Evolutionary conservation across 2,329 filamentous ascomycete genomes (phyloP).

Genomic region (Stylonectria norvegica): DNA sequence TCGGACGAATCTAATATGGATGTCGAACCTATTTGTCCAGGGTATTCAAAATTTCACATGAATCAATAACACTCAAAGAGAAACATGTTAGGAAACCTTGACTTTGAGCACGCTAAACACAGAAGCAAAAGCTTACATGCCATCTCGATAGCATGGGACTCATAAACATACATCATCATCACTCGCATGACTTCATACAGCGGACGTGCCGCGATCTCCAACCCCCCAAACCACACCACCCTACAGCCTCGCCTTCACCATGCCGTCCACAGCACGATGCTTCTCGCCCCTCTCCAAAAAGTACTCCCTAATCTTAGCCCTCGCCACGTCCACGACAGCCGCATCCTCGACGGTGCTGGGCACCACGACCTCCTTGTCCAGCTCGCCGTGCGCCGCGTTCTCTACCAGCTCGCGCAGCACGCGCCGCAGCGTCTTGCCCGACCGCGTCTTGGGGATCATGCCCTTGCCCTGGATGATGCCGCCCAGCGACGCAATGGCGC

Average conservation of each 20-base stretch:
- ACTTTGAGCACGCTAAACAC: too few species aligned
- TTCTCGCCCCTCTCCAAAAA: conserved; percentile 53
- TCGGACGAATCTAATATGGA: too few species aligned
- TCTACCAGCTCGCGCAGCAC: conserved; percentile 82
- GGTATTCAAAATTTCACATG: too few species aligned
- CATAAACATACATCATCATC: too few species aligned
- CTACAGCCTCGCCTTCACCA: conserved; percentile 53
- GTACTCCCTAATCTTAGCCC: conserved; percentile 69
- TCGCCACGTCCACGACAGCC: conserved; percentile 70
- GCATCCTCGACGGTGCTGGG: conserved; percentile 85
- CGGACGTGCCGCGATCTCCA: background rate
- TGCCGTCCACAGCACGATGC: conserved; percentile 45
- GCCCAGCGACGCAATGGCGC: conserved; percentile 79
- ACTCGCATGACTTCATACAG: too few species aligned
- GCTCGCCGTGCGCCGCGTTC: conserved; percentile 71
- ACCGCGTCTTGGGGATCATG: conserved; percentile 88
- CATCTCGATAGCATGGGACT: too few species aligned
- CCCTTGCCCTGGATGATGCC: conserved; percentile 80
- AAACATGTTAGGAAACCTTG: too few species aligned
- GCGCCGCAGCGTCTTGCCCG: conserved; percentile 83
- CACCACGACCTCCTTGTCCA: conserved; percentile 67
- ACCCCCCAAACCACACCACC: background rate
- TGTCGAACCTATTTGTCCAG: too few species aligned
- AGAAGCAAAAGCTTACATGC: too few species aligned
- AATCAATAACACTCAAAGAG: too few species aligned